These are phyloP conservation scores for Casuarina glauca DNA, from an alignment of 306 rosid genomes.

Conservation along the genomic window DNA sequence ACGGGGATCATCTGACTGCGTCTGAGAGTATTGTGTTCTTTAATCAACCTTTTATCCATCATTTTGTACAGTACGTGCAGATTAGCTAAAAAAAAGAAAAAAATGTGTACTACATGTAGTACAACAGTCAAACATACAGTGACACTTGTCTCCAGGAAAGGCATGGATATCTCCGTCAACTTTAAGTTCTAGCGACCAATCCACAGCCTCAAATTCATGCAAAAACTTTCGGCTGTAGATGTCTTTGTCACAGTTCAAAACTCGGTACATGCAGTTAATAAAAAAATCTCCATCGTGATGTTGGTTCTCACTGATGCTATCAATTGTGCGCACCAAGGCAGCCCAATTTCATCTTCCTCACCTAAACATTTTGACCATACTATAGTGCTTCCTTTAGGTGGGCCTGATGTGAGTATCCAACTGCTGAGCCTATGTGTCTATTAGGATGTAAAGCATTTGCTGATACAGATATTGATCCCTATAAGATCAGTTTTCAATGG, in stretches of 20 bases:
- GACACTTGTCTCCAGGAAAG: background rate
- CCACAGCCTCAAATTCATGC: background rate
- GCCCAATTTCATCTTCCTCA: background rate
- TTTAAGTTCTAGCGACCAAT: background rate
- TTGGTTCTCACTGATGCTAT: background rate
- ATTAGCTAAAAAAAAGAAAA: no score
- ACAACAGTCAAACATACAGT: no score
- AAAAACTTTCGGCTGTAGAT: background rate
- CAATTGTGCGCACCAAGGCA: background rate
- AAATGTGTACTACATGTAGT: no score
- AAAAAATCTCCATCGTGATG: background rate
- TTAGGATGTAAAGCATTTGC: background rate
- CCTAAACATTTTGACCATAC: background rate
- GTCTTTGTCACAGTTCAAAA: background rate
- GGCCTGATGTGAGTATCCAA: background rate
- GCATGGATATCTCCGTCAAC: background rate
- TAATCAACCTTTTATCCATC: no score
- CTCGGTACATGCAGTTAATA: background rate
- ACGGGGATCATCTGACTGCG: no score
- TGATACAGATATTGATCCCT: background rate
- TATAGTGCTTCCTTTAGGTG: background rate
- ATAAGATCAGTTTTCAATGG: background rate
- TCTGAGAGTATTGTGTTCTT: no score
- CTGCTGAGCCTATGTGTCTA: background rate
- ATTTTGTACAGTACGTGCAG: no score